Evolutionary conservation across 2,329 filamentous ascomycete genomes (phyloP).

Genomic region (Hypoxylon sp.): DNA sequence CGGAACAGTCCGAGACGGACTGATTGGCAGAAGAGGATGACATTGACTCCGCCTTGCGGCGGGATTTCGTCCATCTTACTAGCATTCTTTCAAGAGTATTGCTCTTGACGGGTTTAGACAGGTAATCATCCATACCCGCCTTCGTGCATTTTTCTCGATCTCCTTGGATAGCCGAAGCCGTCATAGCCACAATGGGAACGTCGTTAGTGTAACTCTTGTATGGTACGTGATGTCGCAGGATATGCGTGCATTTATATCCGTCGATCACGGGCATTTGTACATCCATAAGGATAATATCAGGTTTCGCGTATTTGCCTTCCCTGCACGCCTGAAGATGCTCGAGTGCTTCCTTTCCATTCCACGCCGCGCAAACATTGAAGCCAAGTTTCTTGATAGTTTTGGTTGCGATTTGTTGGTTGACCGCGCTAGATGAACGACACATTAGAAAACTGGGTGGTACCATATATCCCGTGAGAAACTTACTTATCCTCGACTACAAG

Average conservation of each 20-base stretch:
- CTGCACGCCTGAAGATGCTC: constrained; percentile 76
- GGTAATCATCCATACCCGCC: constrained; percentile 83
- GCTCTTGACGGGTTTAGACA: constrained; percentile 81
- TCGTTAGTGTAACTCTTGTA: constrained; percentile 72
- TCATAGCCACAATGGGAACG: constrained; percentile 86
- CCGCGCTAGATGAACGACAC: constrained; percentile 60
- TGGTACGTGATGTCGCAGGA: constrained; percentile 76
- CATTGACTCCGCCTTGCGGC: constrained; percentile 48
- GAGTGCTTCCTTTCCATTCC: constrained; percentile 84
- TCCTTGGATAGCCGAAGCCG: constrained; percentile 82
- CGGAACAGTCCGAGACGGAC: constrained; percentile 63
- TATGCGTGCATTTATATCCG: constrained; percentile 82
- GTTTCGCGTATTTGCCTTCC: constrained; percentile 67
- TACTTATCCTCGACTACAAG: constrained; percentile 87
- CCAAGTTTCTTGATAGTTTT: constrained; percentile 82
- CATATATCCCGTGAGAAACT: constrained; percentile 53
- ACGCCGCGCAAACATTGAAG: constrained; percentile 78
- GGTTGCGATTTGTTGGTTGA: constrained; percentile 83
- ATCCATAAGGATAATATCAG: constrained; percentile 85
- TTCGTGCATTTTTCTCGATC: constrained; percentile 81
- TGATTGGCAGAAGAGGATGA: constrained; percentile 47
- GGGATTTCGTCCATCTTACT: constrained; percentile 72
- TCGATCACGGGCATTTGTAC: constrained; percentile 84
- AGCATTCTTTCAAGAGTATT: constrained; percentile 79
- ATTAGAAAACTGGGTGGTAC: constrained; percentile 32